Base-by-base conservation (phyloP, 768 basidiomycete species). In the Lactifluus hygrophoroides region DNA sequence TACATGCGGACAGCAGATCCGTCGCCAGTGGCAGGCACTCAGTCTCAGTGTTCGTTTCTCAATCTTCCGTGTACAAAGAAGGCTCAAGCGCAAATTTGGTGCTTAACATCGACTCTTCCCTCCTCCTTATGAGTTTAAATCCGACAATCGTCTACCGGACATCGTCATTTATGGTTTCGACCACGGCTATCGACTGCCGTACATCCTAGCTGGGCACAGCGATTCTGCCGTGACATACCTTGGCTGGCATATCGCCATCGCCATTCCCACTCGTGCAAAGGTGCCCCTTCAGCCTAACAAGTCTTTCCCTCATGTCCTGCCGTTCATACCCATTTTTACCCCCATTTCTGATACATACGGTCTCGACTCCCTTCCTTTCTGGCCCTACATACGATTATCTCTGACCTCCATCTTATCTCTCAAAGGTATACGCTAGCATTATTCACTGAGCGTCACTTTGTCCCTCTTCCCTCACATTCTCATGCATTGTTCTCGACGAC, bases 21-120 rank as follows among this genome's bases (percentile, higher is more conserved):
- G 74, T 56, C 73, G 80, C 9, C 80, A 83, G 57, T 85, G 85
- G 84, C 81, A 83, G 64, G 81, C 83, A 9, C 60, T 85, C 28
- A 68, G 75, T 0, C 75, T 86, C 21, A 70, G 81, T 57, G 63
- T 85, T 30, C 75, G 81, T 43, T 84, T 86, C 64, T 71, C 75
- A 56, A 69, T 85, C 43, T 86, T 85, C 68, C 72, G 83, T 52
- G 77, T 74, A 19, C 75, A 77, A 59, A 74, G 75, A 45, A 61
- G 70, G 58, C 65, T 74, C 21, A 62, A 62, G 50, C 69, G 71
- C 44, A 65, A 65, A 23, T 50, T 65, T 21, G 50, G 54, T 23
- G 61, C 64, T 16, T 65, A 38, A 52, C 37, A 1, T 19, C 17
- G 7, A 45, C 35, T 3, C 25, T 6, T 6, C 42, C 11, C 42